Evolutionary conservation across 75 land plant species (phyloP).

Genomic region (Isoetes taiwanensis): DNA sequence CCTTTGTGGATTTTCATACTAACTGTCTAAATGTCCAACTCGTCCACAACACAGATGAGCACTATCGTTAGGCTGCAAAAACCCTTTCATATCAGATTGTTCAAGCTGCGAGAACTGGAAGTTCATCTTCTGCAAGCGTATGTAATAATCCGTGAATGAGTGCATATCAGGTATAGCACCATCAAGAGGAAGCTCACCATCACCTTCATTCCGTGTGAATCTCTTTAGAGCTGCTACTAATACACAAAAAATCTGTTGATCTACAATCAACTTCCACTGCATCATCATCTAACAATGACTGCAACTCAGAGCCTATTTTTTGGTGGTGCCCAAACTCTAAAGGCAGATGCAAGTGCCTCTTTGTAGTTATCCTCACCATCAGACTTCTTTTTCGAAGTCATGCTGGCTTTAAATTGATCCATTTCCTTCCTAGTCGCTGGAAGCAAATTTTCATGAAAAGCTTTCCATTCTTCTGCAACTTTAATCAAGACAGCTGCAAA

Average conservation of each 20-base stretch:
- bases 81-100: no score
- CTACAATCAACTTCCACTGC: conserved; percentile 50
- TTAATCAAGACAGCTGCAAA: conserved; percentile 80
- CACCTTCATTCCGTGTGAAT: conserved; percentile 81
- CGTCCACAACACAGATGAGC: no score
- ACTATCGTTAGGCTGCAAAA: no score
- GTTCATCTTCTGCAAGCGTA: no score
- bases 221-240: conserved; percentile 93
- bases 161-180: conserved; percentile 98
- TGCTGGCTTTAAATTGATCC: conserved; percentile 55
- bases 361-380: conserved; percentile 90
- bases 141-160: conserved; percentile 95
- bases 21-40: no score
- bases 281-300: conserved; percentile 52
- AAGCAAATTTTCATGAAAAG: conserved; percentile 45
- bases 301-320: conserved; percentile 69
- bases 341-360: conserved; percentile 78
- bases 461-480: conserved; percentile 71
- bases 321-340: conserved; percentile 51
- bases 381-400: conserved; percentile 40
- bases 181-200: conserved; percentile 88
- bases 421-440: conserved; percentile 69
- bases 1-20: no score
- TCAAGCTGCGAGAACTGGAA: no score
- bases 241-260: conserved; percentile 91